phyloP scores from a whole-genome alignment of 139 green algal species.

The Chlorella sorokiniana region DNA sequence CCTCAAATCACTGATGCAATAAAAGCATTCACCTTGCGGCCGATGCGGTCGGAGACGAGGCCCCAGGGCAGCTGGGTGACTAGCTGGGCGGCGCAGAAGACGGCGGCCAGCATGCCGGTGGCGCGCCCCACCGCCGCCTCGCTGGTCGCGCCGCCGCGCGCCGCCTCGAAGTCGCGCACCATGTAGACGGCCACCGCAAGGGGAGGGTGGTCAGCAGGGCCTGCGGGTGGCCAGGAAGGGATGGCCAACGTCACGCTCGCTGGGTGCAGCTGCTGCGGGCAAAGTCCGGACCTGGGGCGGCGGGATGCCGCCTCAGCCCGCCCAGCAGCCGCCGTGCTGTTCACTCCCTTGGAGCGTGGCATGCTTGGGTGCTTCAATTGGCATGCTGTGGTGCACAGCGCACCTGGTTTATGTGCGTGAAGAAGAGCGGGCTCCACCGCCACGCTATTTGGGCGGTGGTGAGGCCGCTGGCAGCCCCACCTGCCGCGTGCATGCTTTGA shows the following conservation, averaged over 20 bases:
- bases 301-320: not conserved
- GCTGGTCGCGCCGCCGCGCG: not conserved
- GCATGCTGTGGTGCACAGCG: too few species aligned
- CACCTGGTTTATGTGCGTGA: conserved; percentile 38
- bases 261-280: not conserved
- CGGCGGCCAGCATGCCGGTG: conserved; percentile 59
- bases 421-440: conserved; percentile 4
- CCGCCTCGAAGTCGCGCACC: conserved; percentile 57
- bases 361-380: not conserved
- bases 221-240: conserved; percentile 22
- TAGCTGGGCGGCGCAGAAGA: conserved; percentile 59
- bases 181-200: conserved; percentile 70
- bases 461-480: not conserved
- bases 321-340: not conserved
- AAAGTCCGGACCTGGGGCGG: not conserved
- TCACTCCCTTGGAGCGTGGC: too few species aligned
- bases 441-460: not conserved
- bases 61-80: conserved; percentile 58
- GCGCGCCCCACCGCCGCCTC: conserved; percentile 53
- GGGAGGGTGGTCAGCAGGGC: conserved; percentile 65
- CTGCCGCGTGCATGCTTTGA: too few species aligned
- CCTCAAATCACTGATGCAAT: too few species aligned
- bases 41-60: conserved; percentile 54
- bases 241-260: not conserved
- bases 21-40: conserved; percentile 67